phyloP scores from a whole-genome alignment of 495 filamentous ascomycete genomes.

The Physcia stellaris region DNA sequence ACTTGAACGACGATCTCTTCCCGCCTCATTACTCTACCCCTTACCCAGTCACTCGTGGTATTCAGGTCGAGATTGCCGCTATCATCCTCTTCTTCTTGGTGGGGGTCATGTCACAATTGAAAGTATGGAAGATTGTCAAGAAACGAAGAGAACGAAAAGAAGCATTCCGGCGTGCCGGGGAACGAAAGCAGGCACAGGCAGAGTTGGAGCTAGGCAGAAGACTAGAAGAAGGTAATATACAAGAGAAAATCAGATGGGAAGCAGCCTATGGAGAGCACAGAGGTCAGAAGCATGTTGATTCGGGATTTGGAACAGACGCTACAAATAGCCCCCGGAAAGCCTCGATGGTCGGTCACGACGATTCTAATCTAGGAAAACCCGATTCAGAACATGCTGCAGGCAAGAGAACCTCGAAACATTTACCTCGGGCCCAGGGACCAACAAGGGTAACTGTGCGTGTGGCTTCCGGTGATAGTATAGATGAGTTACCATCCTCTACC shows the following conservation, averaged over 20 bases:
- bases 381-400: too few relatives aligned
- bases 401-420: too few relatives aligned
- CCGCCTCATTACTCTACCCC: conserved; percentile 53
- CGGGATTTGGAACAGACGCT: conserved; percentile 34
- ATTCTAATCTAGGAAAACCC: too few relatives aligned
- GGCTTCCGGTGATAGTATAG: conserved; percentile 1
- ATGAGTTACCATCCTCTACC: not conserved
- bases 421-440: too few relatives aligned
- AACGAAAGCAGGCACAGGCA: conserved; percentile 45
- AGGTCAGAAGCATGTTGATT: conserved; percentile 27
- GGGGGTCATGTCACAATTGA: conserved; percentile 72
- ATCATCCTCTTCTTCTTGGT: conserved; percentile 60
- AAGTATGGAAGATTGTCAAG: conserved; percentile 78
- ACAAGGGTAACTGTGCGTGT: too few relatives aligned
- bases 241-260: conserved; percentile 70
- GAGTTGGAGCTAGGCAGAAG: conserved; percentile 56
- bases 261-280: conserved; percentile 51
- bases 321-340: conserved; percentile 37
- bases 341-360: too few relatives aligned
- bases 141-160: conserved; percentile 51
- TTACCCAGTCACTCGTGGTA: conserved; percentile 78
- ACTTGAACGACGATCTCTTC: conserved; percentile 66
- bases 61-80: conserved; percentile 69
- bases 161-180: conserved; percentile 34
- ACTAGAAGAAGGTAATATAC: conserved; percentile 51